Base-by-base conservation (phyloP, 2,329 filamentous ascomycete genomes). In the Rhynchosporium secalis region DNA sequence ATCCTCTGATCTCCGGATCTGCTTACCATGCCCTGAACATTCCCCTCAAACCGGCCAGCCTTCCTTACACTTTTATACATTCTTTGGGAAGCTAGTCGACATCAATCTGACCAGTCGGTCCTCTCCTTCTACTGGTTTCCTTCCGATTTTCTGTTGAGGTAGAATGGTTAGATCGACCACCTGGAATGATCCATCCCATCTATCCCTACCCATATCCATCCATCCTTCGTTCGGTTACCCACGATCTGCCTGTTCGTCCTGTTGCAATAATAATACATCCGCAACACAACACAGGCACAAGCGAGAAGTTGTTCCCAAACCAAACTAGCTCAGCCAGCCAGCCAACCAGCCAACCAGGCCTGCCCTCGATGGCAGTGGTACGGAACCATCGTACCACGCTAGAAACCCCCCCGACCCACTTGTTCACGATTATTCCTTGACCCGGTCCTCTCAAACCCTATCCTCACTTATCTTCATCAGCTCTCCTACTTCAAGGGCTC, bases 371-470 rank as follows among this genome's bases (percentile, higher is more conserved):
- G 15, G 7, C 4, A 9, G 8, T 10, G 7, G 4, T 36, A 43
- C n/a, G n/a, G n/a, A n/a, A n/a, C 15, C 15, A 4, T 4, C 40
- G 7, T 4, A 10, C 7, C 40, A 48, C 46, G 46, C 46, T 48
- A 48, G 20, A 48, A 48, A 15, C 1, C 48, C 54, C 13, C 54
- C 29, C 54, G 40, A 56, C 54, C 41, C 54, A 28, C 54, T 20
- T n/a, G n/a, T 13, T 40, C 40, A 45, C 29, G 41, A 41, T 46
- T 36, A 36, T 15, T 40, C n/a, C 28, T 29, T 15, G 31, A 13
- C 54, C 54, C 46, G 31, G 49, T 41, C 20, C 43, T 15, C 3
- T 38, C 41, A 20, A 8, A 3, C 20, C 45, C n/a, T 20, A 29
- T 31, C 38, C 20, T 43, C 13, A 38, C 36, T 55, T 55, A 48